Base-by-base conservation (phyloP, 1,139 yeast species). In the Candida tropicalis region DNA sequence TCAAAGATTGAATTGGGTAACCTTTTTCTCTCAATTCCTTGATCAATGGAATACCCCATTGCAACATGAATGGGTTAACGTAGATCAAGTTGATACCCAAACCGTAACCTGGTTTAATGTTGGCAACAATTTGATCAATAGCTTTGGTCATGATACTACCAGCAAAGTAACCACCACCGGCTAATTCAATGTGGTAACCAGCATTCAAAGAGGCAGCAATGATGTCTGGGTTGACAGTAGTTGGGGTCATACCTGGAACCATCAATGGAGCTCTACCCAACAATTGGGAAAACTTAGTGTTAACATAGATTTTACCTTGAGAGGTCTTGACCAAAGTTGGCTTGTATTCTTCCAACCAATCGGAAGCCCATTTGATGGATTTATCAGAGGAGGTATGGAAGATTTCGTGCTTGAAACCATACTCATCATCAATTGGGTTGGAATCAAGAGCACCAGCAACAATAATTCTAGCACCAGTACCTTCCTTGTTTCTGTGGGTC, bases 181-280 rank as follows among this genome's bases (percentile, higher is more conserved):
- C 99, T 59, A 93, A 77, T 74, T 93, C 99, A 62, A 93, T 89
- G 62, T 90, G 96, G 73, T 91, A 93, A 49, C 99, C 99, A 44
- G 98, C 90, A 62, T 91, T 91, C 61, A 90, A 79, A 28, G 97
- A 84, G 32, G 96, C 96, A 51, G 96, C 84, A 45, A 93, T 93
- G 61, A 93, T 90, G 50, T 88, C 93, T 39, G 99, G 93, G 55
- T 89, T 85, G 45, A 91, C 97, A 22, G 99, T 93, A 39, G 96
- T 83, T 60, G 99, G 99, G 33, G 99, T 93, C 99, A 93, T 93
- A 74, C 99, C 99, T 39, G 99, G 97, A 55, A 93, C 95, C 86
- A 95, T 86, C 55, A 93, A 74, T 50, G 99, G 99, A 49, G 99
- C 93, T 70, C 91, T 87, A 50, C 98, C 97, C 51, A 93, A 73